Percentiles rank a stretch among this genome's conserved stretches.
Evolutionary conservation across 495 filamentous ascomycete species (phyloP).

Genomic region (Jackrogersella minutella): DNA sequence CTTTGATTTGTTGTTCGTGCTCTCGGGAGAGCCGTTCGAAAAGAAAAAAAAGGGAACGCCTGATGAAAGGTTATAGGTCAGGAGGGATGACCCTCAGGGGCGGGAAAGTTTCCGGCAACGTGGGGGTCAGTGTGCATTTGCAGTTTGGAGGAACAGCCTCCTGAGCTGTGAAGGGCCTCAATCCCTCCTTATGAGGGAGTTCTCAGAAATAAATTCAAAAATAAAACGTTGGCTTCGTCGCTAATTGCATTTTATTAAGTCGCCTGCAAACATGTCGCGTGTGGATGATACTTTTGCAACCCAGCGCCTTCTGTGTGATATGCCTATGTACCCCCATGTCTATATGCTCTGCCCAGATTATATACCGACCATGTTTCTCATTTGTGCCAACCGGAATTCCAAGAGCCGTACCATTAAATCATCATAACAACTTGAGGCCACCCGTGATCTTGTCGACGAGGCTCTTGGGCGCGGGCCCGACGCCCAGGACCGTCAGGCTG

Average conservation of each 20-base stretch:
- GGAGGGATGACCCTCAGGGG: not conserved
- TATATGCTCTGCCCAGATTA: constrained; percentile 14
- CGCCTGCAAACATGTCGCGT: constrained; percentile 7
- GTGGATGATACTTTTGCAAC: constrained; percentile 2
- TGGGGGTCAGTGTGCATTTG: not conserved
- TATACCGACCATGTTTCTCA: not conserved
- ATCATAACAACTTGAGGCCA: constrained; percentile 81
- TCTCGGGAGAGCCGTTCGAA: not conserved
- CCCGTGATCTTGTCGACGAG: constrained; percentile 88
- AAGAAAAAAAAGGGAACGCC: not conserved
- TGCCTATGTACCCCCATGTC: constrained; percentile 1
- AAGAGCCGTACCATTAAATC: not conserved
- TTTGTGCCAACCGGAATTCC: not conserved
- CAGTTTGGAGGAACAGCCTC: not conserved
- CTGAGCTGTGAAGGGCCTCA: not conserved
- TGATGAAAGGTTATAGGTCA: not conserved
- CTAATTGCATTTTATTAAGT: not conserved
- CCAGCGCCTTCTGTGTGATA: not conserved
- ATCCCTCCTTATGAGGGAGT: not conserved
- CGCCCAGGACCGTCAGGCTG: constrained; percentile 87
- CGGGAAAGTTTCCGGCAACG: constrained; percentile 3
- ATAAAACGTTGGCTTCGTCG: not conserved
- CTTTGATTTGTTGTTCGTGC: not conserved
- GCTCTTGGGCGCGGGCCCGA: constrained; percentile 88
- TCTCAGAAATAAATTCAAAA: not conserved